phyloP scores from a whole-genome alignment of 2,329 filamentous ascomycete species.

The Davidsoniella neocaledoniae region DNA sequence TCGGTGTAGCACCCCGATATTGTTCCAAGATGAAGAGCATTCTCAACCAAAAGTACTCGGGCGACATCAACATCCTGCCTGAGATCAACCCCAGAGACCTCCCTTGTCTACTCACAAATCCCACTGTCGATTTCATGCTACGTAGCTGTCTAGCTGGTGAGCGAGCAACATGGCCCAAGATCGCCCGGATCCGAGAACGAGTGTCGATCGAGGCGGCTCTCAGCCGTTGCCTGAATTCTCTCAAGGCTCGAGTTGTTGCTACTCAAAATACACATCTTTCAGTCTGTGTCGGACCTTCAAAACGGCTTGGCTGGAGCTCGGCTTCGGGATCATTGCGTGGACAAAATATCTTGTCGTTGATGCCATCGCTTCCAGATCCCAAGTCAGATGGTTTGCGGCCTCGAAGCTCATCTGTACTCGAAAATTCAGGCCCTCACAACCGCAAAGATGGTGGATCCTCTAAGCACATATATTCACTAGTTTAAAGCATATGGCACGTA shows the following conservation, averaged over 20 bases:
- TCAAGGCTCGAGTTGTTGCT: slow-evolving; percentile 41
- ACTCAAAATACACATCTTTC: slow-evolving; percentile 21
- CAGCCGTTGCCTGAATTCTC: slow-evolving; percentile 53
- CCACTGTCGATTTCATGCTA: slow-evolving; percentile 72
- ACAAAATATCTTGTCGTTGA: no score
- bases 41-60: slow-evolving; percentile 78
- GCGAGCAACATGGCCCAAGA: slow-evolving; percentile 78
- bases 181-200: slow-evolving; percentile 70
- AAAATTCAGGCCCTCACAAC: no score
- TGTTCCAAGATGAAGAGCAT: slow-evolving; percentile 66
- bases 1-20: slow-evolving; percentile 64
- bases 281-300: neutral
- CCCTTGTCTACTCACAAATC: slow-evolving; percentile 64
- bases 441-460: no score
- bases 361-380: no score
- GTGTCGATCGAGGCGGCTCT: slow-evolving; percentile 79
- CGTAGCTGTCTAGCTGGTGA: slow-evolving; percentile 63
- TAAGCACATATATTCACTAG: no score
- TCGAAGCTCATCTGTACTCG: no score
- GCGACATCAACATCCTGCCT: slow-evolving; percentile 87
- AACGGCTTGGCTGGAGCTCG: neutral
- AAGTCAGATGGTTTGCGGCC: no score
- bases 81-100: slow-evolving; percentile 60
- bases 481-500: no score
- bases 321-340: neutral